A percentile compares a stretch with the other conserved stretches of the same genome.
Conservation (phyloP, 208 protist genomes). For the Herpetomonas samuelpessoai region DNA sequence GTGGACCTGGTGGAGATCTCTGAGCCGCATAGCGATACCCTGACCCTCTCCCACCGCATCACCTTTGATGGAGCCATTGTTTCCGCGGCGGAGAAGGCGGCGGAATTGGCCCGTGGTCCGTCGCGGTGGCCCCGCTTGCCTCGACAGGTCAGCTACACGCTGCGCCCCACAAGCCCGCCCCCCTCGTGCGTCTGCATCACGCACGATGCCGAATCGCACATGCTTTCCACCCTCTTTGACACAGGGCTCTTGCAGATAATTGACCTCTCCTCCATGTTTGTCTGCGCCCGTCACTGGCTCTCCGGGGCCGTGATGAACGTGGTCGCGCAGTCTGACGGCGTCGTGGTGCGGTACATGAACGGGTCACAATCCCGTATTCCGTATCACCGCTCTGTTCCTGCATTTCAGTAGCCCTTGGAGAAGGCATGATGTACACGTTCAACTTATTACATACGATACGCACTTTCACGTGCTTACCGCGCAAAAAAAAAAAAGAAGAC, state of each 20-base stretch:
- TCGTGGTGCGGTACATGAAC: neutral
- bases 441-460: too few species aligned
- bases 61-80: neutral
- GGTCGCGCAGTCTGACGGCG: neutral
- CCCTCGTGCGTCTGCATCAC: slow-evolving; percentile 6
- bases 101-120: neutral
- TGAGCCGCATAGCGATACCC: too few species aligned
- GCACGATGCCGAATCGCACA: slow-evolving; percentile 20
- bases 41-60: neutral
- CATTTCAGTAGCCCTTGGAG: too few species aligned
- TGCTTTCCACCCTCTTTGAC: slow-evolving; percentile 48
- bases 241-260: slow-evolving; percentile 78
- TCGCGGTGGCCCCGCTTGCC: neutral
- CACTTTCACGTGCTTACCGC: too few species aligned
- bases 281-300: slow-evolving; percentile 54
- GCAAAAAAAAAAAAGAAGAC: neutral
- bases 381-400: too few species aligned
- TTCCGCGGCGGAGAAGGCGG: neutral
- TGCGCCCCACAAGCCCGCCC: neutral
- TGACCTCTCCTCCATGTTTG: slow-evolving; percentile 54
- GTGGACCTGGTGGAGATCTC: neutral
- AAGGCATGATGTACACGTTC: too few species aligned
- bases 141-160: neutral
- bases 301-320: neutral
- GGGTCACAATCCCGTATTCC: too few species aligned